phyloP scores from a whole-genome alignment of 257 asterid species.

The Solanum raphanifolium region DNA sequence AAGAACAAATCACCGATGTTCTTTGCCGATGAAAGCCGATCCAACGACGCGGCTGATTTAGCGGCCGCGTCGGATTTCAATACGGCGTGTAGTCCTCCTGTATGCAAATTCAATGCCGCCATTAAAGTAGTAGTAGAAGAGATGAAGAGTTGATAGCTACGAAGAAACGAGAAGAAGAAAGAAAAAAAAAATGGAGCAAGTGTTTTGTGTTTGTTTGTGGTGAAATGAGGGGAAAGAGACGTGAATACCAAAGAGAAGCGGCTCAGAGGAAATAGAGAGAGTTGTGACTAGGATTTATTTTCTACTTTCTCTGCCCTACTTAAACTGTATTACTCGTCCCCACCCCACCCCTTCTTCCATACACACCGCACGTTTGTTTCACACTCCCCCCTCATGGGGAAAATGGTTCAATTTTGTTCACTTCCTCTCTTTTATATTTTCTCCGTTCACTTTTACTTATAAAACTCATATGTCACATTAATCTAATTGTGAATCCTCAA shows the following conservation, averaged over 20 bases:
- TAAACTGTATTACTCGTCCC: background rate
- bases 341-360: background rate
- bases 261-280: background rate
- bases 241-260: background rate
- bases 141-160: background rate
- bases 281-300: background rate
- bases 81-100: constrained; percentile 22
- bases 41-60: constrained; percentile 2
- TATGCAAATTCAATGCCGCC: constrained; percentile 42
- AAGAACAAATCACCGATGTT: constrained; percentile 25
- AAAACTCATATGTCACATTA: too few species aligned
- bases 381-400: background rate
- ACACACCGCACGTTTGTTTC: background rate
- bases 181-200: background rate
- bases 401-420: background rate
- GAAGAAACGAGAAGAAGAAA: background rate
- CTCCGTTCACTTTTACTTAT: too few species aligned
- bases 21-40: constrained; percentile 36
- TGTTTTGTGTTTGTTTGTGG: background rate
- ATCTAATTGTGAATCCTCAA: too few species aligned
- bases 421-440: background rate
- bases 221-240: constrained; percentile 3
- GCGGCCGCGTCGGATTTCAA: constrained; percentile 17
- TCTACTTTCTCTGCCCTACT: background rate
- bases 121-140: constrained; percentile 3